These are phyloP conservation scores for Musa schizocarpa DNA, from an alignment of 176 grass and related monocot species.

Conservation along the genomic window DNA sequence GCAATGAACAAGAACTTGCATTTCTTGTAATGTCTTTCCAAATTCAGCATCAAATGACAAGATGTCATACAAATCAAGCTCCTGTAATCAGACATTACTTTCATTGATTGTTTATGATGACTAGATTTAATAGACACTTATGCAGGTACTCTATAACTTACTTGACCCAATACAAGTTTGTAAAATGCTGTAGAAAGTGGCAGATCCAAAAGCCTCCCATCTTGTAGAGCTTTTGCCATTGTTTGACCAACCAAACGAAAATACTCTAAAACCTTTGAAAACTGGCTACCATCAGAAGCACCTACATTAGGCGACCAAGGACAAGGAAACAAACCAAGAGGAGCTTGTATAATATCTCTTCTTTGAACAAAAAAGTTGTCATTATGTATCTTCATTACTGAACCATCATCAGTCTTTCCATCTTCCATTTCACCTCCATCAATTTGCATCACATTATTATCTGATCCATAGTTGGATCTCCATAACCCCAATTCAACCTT, in stretches of 20 bases:
- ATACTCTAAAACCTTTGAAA: slow-evolving; percentile 66
- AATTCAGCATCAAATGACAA: slow-evolving; percentile 65
- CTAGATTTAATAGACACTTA: not conserved
- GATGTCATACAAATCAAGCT: slow-evolving; percentile 79
- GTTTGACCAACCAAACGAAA: slow-evolving; percentile 60
- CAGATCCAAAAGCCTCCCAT: slow-evolving; percentile 77
- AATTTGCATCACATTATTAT: slow-evolving; percentile 40
- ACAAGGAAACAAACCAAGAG: slow-evolving; percentile 70
- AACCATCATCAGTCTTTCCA: slow-evolving; percentile 12
- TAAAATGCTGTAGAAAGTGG: slow-evolving; percentile 78
- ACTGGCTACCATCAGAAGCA: slow-evolving; percentile 53
- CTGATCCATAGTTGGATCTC: slow-evolving; percentile 37
- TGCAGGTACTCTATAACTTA: slow-evolving; percentile 24
- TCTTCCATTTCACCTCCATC: slow-evolving; percentile 19
- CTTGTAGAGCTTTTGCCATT: slow-evolving; percentile 89
- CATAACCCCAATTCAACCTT: slow-evolving; percentile 57
- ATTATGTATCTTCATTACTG: slow-evolving; percentile 19
- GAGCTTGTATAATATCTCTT: slow-evolving; percentile 46
- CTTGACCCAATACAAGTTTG: slow-evolving; percentile 71
- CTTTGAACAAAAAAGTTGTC: slow-evolving; percentile 20
- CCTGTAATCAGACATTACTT: slow-evolving; percentile 30
- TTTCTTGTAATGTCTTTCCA: slow-evolving; percentile 77
- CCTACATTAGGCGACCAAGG: slow-evolving; percentile 50
- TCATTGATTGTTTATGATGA: not conserved
- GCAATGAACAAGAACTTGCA: slow-evolving; percentile 53